phyloP scores from a whole-genome alignment of 495 filamentous ascomycete species.

The Neurospora sp. region DNA sequence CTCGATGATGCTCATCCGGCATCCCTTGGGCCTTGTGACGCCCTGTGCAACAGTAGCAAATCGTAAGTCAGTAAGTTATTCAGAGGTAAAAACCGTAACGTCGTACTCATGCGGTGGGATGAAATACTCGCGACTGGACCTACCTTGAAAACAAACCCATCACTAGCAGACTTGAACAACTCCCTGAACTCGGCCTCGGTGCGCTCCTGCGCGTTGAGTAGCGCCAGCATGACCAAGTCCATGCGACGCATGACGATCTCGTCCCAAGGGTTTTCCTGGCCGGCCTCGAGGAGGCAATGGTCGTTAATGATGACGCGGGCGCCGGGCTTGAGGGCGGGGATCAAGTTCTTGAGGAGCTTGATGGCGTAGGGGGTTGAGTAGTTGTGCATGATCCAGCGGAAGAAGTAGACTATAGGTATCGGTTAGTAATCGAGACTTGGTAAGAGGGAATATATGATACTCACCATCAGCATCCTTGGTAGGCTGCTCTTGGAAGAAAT shows the following conservation, averaged over 20 bases:
- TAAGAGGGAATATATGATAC: background rate
- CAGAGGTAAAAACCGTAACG: background rate
- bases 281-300: slow-evolving; percentile 36
- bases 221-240: slow-evolving; percentile 46
- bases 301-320: slow-evolving; percentile 45
- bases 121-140: background rate
- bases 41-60: slow-evolving; percentile 17
- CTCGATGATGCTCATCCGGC: slow-evolving; percentile 41
- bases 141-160: slow-evolving; percentile 36
- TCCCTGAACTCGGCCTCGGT: slow-evolving; percentile 35
- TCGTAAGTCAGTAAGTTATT: background rate
- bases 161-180: slow-evolving; percentile 35
- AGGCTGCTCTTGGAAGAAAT: slow-evolving; percentile 46
- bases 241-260: slow-evolving; percentile 43
- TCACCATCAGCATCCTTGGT: slow-evolving; percentile 40
- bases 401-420: slow-evolving; percentile 36
- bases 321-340: slow-evolving; percentile 46
- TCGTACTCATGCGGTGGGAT: background rate
- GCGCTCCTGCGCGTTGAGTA: slow-evolving; percentile 47
- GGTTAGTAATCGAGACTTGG: background rate
- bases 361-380: slow-evolving; percentile 47
- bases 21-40: slow-evolving; percentile 26
- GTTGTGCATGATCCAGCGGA: slow-evolving; percentile 51
- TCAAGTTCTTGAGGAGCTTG: slow-evolving; percentile 40
- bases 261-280: slow-evolving; percentile 35